phyloP scores from a whole-genome alignment of 1,139 yeast species.

The Kurtzmaniella quercitrusa region DNA sequence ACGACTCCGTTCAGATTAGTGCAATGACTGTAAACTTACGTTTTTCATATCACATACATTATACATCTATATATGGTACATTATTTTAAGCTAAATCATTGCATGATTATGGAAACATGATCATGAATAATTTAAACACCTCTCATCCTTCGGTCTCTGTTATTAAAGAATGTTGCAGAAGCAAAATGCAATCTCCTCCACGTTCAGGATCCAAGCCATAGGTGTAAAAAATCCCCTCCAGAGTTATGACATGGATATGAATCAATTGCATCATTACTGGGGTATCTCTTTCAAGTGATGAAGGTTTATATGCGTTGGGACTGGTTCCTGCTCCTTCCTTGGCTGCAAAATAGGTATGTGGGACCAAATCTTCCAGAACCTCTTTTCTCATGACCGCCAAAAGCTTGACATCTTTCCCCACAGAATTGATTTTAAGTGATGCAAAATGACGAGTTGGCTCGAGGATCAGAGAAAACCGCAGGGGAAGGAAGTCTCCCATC shows the following conservation, averaged over 20 bases:
- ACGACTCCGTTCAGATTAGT: too few relatives aligned
- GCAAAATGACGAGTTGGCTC: slow-evolving; percentile 96
- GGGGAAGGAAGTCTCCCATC: slow-evolving; percentile 84
- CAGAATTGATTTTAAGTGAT: slow-evolving; percentile 73
- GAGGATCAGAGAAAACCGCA: slow-evolving; percentile 76
- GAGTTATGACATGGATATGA: slow-evolving; percentile 75
- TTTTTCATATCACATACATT: too few relatives aligned
- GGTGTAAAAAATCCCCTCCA: slow-evolving; percentile 82
- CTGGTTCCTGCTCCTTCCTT: slow-evolving; percentile 10
- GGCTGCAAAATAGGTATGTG: slow-evolving; percentile 26
- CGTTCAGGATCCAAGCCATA: slow-evolving; percentile 83
- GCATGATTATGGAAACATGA: too few relatives aligned
- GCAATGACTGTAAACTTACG: too few relatives aligned
- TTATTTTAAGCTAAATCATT: too few relatives aligned
- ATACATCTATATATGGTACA: too few relatives aligned
- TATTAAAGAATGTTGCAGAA: slow-evolving; percentile 60
- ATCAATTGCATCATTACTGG: slow-evolving; percentile 38
- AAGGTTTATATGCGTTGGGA: not conserved
- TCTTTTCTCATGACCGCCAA: slow-evolving; percentile 55
- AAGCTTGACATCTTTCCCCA: slow-evolving; percentile 56
- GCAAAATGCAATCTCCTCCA: slow-evolving; percentile 88
- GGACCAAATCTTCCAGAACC: slow-evolving; percentile 33
- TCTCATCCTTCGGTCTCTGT: slow-evolving; percentile 1
- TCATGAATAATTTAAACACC: not conserved
- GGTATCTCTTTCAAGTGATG: not conserved